Base-by-base conservation (phyloP, 2,329 filamentous ascomycete species). In the Fusarium sp. region DNA sequence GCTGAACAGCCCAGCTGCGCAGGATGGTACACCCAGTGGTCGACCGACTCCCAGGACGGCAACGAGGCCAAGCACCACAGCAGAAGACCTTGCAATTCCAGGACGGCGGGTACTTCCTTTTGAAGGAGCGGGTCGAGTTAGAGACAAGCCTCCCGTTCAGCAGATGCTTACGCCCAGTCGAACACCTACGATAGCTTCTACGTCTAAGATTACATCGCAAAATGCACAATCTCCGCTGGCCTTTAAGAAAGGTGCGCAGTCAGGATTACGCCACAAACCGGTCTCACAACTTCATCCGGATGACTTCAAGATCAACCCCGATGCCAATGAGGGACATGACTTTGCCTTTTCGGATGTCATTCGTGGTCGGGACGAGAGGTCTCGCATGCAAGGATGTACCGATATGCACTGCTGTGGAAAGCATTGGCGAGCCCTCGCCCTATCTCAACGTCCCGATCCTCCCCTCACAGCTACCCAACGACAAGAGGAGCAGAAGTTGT, bases 301-400 rank as follows among this genome's bases (percentile, higher is more conserved):
- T 14, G 91, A 97, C 79, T 98, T 97, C 83, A 95, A 91, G 77
- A 84, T 96, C 73, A 97, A 97, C 69, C 90, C 93, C 0, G 82
- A 83, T 7, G 86, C 84, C 71, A 95, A 94, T 69, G 86, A 91
- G 44, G 92, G 92, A 3, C 83, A 89, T 45, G 86, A 90, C 57
- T 93, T 88, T 78, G 93, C 93, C 13, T 97, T 89, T 76, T 83
- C 86, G 2, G 91, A 95, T 62, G 90, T 94, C 1, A 87, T 97
- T 16, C 90, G 94, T 55, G 88, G 87, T 57, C 91, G 86, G 69
- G 86, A 88, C 12, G 88, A 91, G 42, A 90, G 93, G 37, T 88
- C 90, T 52, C 91, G 88, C 65, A 83, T 97, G 12, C 86, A 89
- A 4, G 92, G 92, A 14, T 97, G 94, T 77, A 91, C 89, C 4